phyloP scores from a whole-genome alignment of 2,329 filamentous ascomycete genomes.

The Cercospora canescens region DNA sequence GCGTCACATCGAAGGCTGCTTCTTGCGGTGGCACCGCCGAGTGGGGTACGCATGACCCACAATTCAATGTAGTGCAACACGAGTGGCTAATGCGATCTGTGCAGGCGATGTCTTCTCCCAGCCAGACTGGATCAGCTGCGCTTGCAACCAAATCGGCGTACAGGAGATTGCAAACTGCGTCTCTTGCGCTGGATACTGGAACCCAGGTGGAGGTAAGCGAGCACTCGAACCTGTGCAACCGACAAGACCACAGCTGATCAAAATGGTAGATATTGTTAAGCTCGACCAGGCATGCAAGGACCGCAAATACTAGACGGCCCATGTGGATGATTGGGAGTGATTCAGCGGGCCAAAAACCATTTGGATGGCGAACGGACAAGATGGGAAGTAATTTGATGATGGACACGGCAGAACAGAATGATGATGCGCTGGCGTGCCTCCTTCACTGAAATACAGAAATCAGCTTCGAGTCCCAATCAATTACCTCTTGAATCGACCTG shows the following conservation, averaged over 20 bases:
- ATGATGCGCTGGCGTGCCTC: not conserved
- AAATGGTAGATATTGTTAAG: not conserved
- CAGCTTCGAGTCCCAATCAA: not conserved
- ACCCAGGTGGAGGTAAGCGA: slow-evolving; percentile 1
- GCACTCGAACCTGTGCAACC: not conserved
- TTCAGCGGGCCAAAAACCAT: not conserved
- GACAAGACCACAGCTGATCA: not conserved
- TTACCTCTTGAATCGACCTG: not conserved
- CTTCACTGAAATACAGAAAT: not conserved
- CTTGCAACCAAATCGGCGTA: not conserved
- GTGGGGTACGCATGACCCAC: not conserved
- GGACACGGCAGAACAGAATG: not conserved
- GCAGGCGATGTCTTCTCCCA: slow-evolving; percentile 2
- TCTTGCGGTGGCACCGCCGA: not conserved
- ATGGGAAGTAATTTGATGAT: not conserved
- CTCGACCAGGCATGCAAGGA: not conserved
- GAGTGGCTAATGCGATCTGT: not conserved
- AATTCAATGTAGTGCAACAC: too few species aligned
- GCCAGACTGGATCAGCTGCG: not conserved
- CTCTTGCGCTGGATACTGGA: not conserved
- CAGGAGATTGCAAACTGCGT: not conserved
- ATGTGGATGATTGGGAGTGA: too few species aligned
- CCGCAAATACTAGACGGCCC: not conserved
- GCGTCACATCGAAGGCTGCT: not conserved
- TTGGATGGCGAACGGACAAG: not conserved